Base-by-base conservation (phyloP, 1,284 basidiomycete species). In the Tylopilus orsonianus region DNA sequence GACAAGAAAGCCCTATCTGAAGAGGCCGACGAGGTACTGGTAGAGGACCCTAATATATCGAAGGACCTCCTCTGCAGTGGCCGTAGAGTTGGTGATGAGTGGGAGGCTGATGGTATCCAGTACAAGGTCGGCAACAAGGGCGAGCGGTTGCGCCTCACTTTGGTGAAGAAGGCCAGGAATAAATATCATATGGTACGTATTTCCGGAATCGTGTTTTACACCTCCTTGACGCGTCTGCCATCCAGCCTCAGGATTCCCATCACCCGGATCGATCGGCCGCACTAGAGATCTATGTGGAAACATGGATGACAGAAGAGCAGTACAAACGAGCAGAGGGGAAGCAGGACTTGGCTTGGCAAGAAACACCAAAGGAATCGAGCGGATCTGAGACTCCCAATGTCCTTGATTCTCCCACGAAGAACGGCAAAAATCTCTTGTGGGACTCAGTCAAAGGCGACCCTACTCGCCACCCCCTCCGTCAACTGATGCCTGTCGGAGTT, bases 251-350 rank as follows among this genome's bases (percentile, higher is more conserved):
- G 48, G 87, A 90, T 59, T 90, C 87, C 14, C 73, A 80, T 47
- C 88, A 90, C 62, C 84, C 85, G 3, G 87, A 90, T 64, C 78
- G 79, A 40, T 70, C 77, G 50, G 79, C 75, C 13, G 78, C 81
- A 50, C 68, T 87, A 16, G 79, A 86, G 50, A 79, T 90, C 26
- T 83, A 78, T 54, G 75, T 90, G 13, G 87, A 90, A 62, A 76
- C 73, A 22, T 90, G 88, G 88, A 72, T 87, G 41, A 81, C 81
- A 7, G 88, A 90, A 42, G 84, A 82, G 46, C 81, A 88, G 55
- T 85, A 85, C 62, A 71, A 75, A 49, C 72, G 74, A 30, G 83
- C 84, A 2, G 87, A 86, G 54, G 73, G 75, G 16, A 72, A 75
- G 34, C 76, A 75, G 46, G 72, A 81, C 33, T 63, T 90, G 18